Conservation (phyloP, 2,329 filamentous ascomycete species). For the Diplodia intermedia region DNA sequence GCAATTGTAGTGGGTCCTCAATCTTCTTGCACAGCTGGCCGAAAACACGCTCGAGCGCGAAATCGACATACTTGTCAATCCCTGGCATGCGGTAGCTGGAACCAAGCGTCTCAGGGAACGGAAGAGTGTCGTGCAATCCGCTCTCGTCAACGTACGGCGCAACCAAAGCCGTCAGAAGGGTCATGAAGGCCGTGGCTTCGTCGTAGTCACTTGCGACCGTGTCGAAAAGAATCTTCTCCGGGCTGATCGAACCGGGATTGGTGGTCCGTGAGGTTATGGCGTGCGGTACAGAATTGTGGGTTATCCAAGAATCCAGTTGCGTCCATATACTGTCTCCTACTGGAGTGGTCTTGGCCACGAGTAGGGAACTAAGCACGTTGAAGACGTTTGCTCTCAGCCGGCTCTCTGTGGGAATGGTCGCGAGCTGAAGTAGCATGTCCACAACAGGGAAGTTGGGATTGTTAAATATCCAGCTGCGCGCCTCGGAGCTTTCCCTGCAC, state of each 20-base stretch:
- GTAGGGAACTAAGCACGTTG: slow-evolving; percentile 74
- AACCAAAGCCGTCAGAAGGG: slow-evolving; percentile 75
- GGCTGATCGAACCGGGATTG: not conserved
- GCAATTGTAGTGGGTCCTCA: slow-evolving; percentile 67
- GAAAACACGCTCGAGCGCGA: slow-evolving; percentile 81
- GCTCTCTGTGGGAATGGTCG: slow-evolving; percentile 76
- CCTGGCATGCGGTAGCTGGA: slow-evolving; percentile 79
- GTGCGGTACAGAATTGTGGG: slow-evolving; percentile 21
- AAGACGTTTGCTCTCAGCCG: slow-evolving; percentile 86
- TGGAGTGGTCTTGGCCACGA: slow-evolving; percentile 73
- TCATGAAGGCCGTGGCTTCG: slow-evolving; percentile 63
- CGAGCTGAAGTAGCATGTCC: slow-evolving; percentile 77
- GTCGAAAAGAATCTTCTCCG: slow-evolving; percentile 28
- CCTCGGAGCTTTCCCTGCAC: slow-evolving; percentile 73
- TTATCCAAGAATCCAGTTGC: slow-evolving; percentile 78
- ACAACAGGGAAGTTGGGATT: slow-evolving; percentile 72
- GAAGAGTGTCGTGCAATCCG: slow-evolving; percentile 74
- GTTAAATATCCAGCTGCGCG: slow-evolving; percentile 76
- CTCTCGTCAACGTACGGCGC: slow-evolving; percentile 67
- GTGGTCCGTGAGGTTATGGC: slow-evolving; percentile 17
- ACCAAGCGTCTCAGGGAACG: slow-evolving; percentile 87
- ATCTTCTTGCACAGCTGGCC: slow-evolving; percentile 44
- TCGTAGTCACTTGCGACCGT: slow-evolving; percentile 26
- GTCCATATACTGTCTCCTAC: slow-evolving; percentile 80
- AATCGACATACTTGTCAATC: slow-evolving; percentile 92